Evolutionary conservation across 2,329 filamentous ascomycete genomes (phyloP).

Genomic region (Botryosphaeria agaves): DNA sequence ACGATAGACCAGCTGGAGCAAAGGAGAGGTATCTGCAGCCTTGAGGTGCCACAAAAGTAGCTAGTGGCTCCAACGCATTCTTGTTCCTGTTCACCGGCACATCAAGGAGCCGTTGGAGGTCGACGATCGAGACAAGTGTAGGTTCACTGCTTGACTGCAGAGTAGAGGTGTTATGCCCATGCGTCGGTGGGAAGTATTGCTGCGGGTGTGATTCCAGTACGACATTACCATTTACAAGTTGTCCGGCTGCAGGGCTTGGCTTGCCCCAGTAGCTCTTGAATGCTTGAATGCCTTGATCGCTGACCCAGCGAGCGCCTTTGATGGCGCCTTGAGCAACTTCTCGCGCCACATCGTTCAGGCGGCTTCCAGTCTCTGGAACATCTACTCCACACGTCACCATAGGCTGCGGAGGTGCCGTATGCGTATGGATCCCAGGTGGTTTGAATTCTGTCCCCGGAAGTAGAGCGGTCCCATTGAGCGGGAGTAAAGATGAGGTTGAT

Average conservation of each 20-base stretch:
- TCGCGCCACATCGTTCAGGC: conserved; percentile 61
- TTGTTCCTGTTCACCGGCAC: conserved; percentile 29
- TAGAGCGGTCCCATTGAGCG: conserved; percentile 48
- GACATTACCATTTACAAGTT: conserved; percentile 9
- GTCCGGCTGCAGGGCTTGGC: conserved; percentile 15
- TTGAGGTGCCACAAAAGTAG: conserved; percentile 52
- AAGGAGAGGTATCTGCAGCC: conserved; percentile 73
- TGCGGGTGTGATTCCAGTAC: too few species aligned
- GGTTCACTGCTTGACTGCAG: conserved; percentile 42
- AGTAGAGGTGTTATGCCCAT: conserved; percentile 41
- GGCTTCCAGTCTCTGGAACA: conserved; percentile 51
- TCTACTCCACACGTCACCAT: conserved; percentile 50
- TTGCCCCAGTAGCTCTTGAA: conserved; percentile 68
- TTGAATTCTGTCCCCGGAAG: conserved; percentile 31
- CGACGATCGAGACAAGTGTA: conserved; percentile 57
- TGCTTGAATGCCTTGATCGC: conserved; percentile 58
- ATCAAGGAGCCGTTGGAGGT: conserved; percentile 42
- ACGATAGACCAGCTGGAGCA: conserved; percentile 51
- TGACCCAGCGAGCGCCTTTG: conserved; percentile 56
- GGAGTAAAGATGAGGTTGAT: conserved; percentile 50
- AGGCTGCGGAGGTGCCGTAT: conserved; percentile 54
- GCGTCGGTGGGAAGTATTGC: conserved; percentile 66
- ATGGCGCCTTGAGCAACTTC: conserved; percentile 66
- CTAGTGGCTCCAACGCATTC: conserved; percentile 40
- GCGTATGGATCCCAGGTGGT: conserved; percentile 37